A percentile compares a stretch with the other conserved stretches of the same genome.
These are phyloP conservation scores for Erodium texanum DNA, from an alignment of 441 rosid species.

Conservation along the genomic window DNA sequence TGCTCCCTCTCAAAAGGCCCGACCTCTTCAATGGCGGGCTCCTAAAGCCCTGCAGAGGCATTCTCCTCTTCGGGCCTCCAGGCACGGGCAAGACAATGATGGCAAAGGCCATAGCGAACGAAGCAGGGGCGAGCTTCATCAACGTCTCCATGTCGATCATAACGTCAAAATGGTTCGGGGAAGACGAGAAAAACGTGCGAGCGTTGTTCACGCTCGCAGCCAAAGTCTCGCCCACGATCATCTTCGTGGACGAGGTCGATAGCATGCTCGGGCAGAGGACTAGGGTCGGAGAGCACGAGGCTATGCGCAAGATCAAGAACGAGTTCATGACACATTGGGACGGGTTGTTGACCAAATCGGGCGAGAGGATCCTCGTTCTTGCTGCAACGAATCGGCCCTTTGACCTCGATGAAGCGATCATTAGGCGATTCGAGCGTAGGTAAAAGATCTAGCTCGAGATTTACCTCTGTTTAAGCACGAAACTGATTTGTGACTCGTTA, in stretches of 20 bases:
- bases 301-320: conserved; percentile 92
- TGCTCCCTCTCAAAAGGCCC: conserved; percentile 96
- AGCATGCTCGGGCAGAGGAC: conserved; percentile 98
- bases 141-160: conserved; percentile 98
- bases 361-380: conserved; percentile 84
- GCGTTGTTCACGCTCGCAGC: conserved; percentile 87
- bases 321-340: conserved; percentile 99
- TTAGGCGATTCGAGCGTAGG: conserved; percentile 97
- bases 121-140: conserved; percentile 99
- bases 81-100: conserved; percentile 99
- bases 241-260: conserved; percentile 95
- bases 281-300: conserved; percentile 95
- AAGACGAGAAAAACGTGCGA: conserved; percentile 92
- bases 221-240: conserved; percentile 90
- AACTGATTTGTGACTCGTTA: too few species aligned
- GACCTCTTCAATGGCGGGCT: conserved; percentile 97
- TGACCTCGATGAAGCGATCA: conserved; percentile 97
- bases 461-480: too few species aligned
- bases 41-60: conserved; percentile 96
- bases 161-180: conserved; percentile 99
- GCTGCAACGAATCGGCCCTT: conserved; percentile 99
- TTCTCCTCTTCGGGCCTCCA: conserved; percentile 92
- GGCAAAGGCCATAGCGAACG: conserved; percentile 95
- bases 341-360: conserved; percentile 70
- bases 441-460: too few species aligned